Conservation (phyloP, 2,329 filamentous ascomycete species). For the Botrytis paeoniae region DNA sequence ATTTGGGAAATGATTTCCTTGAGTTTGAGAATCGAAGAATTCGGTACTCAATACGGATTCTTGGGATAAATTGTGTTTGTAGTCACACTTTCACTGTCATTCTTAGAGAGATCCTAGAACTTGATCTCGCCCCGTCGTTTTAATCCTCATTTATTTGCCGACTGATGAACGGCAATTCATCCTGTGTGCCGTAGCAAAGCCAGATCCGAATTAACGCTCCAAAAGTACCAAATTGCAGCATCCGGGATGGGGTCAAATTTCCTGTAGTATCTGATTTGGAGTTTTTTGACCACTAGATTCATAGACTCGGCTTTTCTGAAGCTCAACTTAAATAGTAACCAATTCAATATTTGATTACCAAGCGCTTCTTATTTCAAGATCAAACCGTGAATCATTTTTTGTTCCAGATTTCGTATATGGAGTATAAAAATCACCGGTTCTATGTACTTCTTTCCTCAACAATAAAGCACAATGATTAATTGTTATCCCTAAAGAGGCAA, state of each 20-base stretch:
- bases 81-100: neutral
- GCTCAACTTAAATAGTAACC: no score
- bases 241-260: no score
- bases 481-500: neutral
- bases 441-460: neutral
- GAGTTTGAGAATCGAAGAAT: no score
- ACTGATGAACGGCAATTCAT: neutral
- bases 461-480: rapidly evolving
- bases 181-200: neutral
- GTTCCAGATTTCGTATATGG: neutral
- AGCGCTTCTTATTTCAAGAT: neutral
- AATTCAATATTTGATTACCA: rapidly evolving
- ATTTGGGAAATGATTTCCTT: no score
- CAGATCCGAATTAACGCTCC: no score
- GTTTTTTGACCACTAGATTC: no score
- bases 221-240: no score
- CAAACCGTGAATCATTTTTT: neutral
- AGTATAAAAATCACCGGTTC: neutral
- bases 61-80: neutral
- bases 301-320: no score
- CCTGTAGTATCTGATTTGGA: no score
- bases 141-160: neutral
- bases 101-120: neutral
- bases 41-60: no score
- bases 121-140: neutral